These are phyloP conservation scores for Corrigiola litoralis DNA, from an alignment of 179 eudicot species.

Conservation along the genomic window DNA sequence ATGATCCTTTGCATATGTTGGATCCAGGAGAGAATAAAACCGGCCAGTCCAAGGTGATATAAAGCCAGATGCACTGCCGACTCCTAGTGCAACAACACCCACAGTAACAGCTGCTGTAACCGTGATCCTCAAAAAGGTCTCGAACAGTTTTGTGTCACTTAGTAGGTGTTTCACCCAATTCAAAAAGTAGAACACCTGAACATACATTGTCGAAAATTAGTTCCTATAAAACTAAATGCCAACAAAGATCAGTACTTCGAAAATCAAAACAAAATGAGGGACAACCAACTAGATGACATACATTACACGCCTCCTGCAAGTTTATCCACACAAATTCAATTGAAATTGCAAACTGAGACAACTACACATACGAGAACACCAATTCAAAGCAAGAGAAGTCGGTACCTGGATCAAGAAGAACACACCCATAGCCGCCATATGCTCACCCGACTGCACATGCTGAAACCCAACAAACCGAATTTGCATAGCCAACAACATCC, in stretches of 20 bases:
- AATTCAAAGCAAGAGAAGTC: background rate
- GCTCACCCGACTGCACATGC: conserved; percentile 98
- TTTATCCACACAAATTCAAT: background rate
- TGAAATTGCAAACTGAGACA: background rate
- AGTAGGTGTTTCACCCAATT: conserved; percentile 88
- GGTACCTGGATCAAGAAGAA: conserved; percentile 95
- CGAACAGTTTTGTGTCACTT: conserved; percentile 72
- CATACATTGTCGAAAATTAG: background rate
- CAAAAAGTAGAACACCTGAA: conserved; percentile 91
- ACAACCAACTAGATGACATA: background rate
- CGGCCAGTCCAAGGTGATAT: conserved; percentile 99
- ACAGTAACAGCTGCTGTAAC: conserved; percentile 66
- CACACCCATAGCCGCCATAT: conserved; percentile 99
- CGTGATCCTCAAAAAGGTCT: conserved; percentile 80
- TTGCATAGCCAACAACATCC: conserved; percentile 96
- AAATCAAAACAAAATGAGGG: background rate
- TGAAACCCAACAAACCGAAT: conserved; percentile 97
- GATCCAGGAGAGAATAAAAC: conserved; percentile 94
- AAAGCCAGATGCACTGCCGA: conserved; percentile 95
- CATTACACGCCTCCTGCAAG: background rate
- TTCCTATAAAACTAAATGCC: background rate
- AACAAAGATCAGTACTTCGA: background rate
- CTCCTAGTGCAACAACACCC: conserved; percentile 80
- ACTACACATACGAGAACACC: no score
- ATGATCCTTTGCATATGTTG: conserved; percentile 96